These are phyloP conservation scores for Aethionema arabicum DNA, from an alignment of 345 rosid species.

Conservation along the genomic window DNA sequence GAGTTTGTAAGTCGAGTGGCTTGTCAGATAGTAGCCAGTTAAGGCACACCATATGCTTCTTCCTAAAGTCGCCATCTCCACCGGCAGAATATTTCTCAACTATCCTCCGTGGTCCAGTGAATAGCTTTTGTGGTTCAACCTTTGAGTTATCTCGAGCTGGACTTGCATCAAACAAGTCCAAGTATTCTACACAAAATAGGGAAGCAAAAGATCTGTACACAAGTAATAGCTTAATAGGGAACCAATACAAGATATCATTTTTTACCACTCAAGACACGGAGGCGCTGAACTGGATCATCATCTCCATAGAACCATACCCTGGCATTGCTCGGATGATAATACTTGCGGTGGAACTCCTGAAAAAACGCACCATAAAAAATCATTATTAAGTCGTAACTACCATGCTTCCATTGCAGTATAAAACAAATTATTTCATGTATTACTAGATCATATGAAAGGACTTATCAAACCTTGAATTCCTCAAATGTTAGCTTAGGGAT, in stretches of 20 bases:
- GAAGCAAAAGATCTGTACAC: constrained; percentile 16
- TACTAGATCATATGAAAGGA: background rate
- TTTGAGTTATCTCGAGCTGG: constrained; percentile 61
- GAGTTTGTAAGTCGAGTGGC: constrained; percentile 82
- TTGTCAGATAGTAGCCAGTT: constrained; percentile 89
- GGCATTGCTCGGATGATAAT: constrained; percentile 91
- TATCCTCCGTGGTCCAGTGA: constrained; percentile 65
- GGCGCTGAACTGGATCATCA: constrained; percentile 79
- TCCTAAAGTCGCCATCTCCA: constrained; percentile 67
- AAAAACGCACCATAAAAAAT: constrained; percentile 24
- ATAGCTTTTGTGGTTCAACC: constrained; percentile 61
- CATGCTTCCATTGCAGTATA: constrained; percentile 4
- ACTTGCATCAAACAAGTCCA: constrained; percentile 71
- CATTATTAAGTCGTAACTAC: constrained; percentile 1
- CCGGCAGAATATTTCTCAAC: constrained; percentile 81
- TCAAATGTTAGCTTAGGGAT: constrained; percentile 82
- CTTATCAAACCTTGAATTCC: constrained; percentile 62
- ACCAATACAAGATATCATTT: constrained; percentile 6
- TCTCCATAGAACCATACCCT: constrained; percentile 98
- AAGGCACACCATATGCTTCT: constrained; percentile 92
- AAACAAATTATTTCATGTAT: background rate
- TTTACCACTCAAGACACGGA: constrained; percentile 77
- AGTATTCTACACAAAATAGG: constrained; percentile 57
- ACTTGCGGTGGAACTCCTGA: constrained; percentile 86
- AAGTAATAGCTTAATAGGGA: background rate